phyloP scores from a whole-genome alignment of 2,329 filamentous ascomycete genomes.

The Hysterium pulicare region DNA sequence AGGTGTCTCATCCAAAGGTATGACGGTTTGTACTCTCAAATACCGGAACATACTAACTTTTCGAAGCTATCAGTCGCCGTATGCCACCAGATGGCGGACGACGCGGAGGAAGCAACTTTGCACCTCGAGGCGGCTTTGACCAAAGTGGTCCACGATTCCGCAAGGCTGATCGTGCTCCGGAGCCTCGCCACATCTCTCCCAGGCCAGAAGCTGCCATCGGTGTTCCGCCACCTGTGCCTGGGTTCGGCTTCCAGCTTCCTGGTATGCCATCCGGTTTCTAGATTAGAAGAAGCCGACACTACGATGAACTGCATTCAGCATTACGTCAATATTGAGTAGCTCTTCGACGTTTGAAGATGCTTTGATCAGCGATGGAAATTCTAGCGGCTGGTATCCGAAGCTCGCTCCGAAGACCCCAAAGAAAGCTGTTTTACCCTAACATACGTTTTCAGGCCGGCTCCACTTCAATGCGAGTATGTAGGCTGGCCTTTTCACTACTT shows the following conservation, averaged over 20 bases:
- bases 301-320: neutral
- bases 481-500: too few species aligned
- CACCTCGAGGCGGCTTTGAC: conserved; percentile 16
- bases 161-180: conserved; percentile 27
- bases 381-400: too few species aligned
- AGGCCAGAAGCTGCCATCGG: conserved; percentile 42
- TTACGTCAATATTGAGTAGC: too few species aligned
- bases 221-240: conserved; percentile 53
- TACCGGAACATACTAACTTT: conserved; percentile 11
- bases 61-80: conserved; percentile 32
- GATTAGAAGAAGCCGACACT: neutral
- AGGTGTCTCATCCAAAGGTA: conserved; percentile 89
- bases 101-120: conserved; percentile 16
- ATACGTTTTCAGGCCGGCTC: too few species aligned
- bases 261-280: conserved; percentile 10
- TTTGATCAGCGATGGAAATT: too few species aligned
- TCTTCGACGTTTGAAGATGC: too few species aligned
- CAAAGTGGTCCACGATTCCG: conserved; percentile 21
- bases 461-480: too few species aligned
- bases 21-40: neutral
- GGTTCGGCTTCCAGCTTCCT: conserved; percentile 51
- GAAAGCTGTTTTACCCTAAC: too few species aligned
- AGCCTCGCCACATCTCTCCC: conserved; percentile 32
- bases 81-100: conserved; percentile 30
- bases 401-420: too few species aligned